A percentile compares a stretch with the other conserved stretches of the same genome.
Conservation (phyloP, 1,139 yeast species). For the Pneumocystis oryctolagi region DNA sequence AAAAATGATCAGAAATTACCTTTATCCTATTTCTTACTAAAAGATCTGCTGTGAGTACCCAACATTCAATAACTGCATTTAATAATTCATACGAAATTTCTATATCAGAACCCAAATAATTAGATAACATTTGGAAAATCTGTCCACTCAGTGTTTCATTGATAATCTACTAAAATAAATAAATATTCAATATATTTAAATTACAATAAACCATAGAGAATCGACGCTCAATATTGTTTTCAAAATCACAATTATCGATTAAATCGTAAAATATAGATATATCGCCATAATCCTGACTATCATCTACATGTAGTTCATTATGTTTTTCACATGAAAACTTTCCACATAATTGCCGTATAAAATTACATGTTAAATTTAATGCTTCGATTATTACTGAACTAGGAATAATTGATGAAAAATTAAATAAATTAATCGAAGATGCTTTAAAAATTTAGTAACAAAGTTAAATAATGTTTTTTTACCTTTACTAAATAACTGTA, state of each 20-base stretch:
- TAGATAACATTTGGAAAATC: not conserved
- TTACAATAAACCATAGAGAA: not conserved
- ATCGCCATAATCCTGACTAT: not conserved
- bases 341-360: not conserved
- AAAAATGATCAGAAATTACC: not conserved
- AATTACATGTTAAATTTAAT: not conserved
- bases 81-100: not conserved
- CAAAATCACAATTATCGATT: not conserved
- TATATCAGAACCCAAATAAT: not conserved
- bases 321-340: not conserved
- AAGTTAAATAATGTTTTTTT: not conserved
- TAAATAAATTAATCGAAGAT: not conserved
- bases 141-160: not conserved
- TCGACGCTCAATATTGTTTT: not conserved
- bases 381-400: not conserved
- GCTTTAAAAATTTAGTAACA: not conserved
- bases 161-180: not conserved
- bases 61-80: not conserved
- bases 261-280: not conserved
- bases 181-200: not conserved
- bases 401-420: not conserved
- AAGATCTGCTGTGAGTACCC: conserved; percentile 1
- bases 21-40: not conserved
- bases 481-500: not conserved
- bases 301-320: not conserved